Evolutionary conservation across 73 alveolate genomes (phyloP), one percentile per base, ranked within the genome.

Genomic region (Durusdinium trenchii): DNA sequence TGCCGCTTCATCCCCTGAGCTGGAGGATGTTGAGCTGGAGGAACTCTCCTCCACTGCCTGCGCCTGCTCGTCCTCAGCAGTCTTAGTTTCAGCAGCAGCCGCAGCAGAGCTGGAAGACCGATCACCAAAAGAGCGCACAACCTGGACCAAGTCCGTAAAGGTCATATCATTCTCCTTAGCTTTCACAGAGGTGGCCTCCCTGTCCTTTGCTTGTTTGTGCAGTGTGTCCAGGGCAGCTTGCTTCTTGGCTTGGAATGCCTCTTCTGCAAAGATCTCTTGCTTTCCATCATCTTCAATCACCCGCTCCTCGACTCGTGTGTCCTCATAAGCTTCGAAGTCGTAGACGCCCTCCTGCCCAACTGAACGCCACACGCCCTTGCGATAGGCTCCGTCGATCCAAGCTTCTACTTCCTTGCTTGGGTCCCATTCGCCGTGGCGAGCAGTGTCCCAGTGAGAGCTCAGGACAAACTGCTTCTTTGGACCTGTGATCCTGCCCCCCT

Each of bases 261-360:
- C 75, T 47, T 60, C 83, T 23, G 83, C 71, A 32, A 81, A 60
- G n/a, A 10, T 18, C 64, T 5, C 84, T 3, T 18, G 46, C 30
- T 86, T 26, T 6, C 84, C 84, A 51, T 42, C 95, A 47, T 86
- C 81, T 67, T 86, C 83, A 32, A 57, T 38, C 48, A 61, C 47
- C 6, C 47, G 46, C 62, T 86, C 95, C 16, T n/a, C 32, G 42
- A 86, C 18, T 35, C 57, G 50, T 16, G 83, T 86, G 26, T 86
- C 83, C n/a, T 86, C 95, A 60, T 60, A 86, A 3, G n/a, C 67
- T 36, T 86, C 95, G 48, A 40, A 61, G 48, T 86, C 83, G n/a
- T 35, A 86, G 7, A 86, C 95, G 0, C 95, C 95, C 2, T 86
- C 83, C 6, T 54, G 47, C 35, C 95, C 95, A 1, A 42, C 62